A percentile compares a stretch with the other conserved stretches of the same genome.
Evolutionary conservation across 805 yeast genomes (phyloP).

Genomic region (Barnettozyma sucrosica): DNA sequence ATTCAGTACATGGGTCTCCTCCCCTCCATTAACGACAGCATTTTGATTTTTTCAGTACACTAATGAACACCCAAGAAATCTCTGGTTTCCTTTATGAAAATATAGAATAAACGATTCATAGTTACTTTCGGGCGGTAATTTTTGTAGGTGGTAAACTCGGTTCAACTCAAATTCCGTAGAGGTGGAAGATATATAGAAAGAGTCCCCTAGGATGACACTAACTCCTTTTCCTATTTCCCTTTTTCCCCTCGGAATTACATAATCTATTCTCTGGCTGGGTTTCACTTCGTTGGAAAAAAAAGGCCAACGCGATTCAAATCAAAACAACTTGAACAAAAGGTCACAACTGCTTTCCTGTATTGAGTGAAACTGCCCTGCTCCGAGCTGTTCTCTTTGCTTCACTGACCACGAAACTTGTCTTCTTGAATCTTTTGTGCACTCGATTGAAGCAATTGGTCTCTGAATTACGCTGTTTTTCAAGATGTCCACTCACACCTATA

Average conservation of each 20-base stretch:
- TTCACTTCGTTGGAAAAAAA: slow-evolving; percentile 2
- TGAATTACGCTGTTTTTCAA: neutral
- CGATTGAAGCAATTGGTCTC: neutral
- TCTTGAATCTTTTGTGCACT: neutral
- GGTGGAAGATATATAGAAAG: too few species aligned
- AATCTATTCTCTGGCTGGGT: neutral
- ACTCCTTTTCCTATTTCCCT: too few species aligned
- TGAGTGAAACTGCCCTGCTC: neutral
- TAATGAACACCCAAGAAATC: neutral
- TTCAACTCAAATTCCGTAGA: too few species aligned
- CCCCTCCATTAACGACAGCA: slow-evolving; percentile 1
- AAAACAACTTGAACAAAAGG: neutral
- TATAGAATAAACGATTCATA: neutral
- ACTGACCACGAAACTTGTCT: neutral
- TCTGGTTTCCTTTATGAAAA: neutral
- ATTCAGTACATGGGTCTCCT: neutral
- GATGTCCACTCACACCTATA: slow-evolving; percentile 82
- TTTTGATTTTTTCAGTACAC: neutral
- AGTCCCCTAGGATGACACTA: too few species aligned
- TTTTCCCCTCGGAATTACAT: neutral
- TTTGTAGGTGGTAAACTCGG: too few species aligned
- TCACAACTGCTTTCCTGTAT: neutral
- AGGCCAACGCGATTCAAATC: slow-evolving; percentile 10
- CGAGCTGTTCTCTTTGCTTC: neutral
- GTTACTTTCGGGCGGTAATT: too few species aligned